Base-by-base conservation (phyloP, 148 eudicot species). In the Spergularia bocconei region DNA sequence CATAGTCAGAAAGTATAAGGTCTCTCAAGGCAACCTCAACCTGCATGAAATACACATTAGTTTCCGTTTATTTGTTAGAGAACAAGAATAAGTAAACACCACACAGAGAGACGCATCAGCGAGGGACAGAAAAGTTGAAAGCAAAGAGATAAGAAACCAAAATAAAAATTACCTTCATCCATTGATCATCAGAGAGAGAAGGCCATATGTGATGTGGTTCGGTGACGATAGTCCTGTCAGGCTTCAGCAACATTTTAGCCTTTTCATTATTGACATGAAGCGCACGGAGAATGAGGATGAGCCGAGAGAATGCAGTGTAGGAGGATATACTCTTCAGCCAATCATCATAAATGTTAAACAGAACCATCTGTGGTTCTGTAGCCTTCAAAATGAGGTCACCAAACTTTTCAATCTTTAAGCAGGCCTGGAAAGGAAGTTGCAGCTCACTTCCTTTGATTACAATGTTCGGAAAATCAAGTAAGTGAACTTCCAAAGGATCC, bases 171-270 rank as follows among this genome's bases (percentile, higher is more conserved):
- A 93, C 98, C 99, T 96, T 96, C 93, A 92, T 86, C 98, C 99
- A 96, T 69, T 92, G 99, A 74, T 96, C 99, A 84, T 96, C 97
- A n/a, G 87, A 75, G 69, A 96, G 91, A 65, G 96, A 90, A 56
- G 99, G 99, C 99, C 98, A 96, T 57, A 96, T 96, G 72, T 96
- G 99, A 76, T 96, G 99, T 57, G 99, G 91, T 81, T 96, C 98
- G 8, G 99, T 96, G 48, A 92, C 83, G 81, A 96, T 86, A 21
- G 99, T 91, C 79, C 96, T 91, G 70, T 96, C 99, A 52, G 99
- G 99, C 84, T 96, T 96, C 64, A 96, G 79, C 83, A 96, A 78
- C 99, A 96, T 96, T 74, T 96, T 96, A 5, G 99, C 99, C 81
- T 96, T 96, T 88, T 96, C 99, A 79, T 96, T 96, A 83, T 96